Evolutionary conservation across 2,329 filamentous ascomycete genomes (phyloP), one percentile per base, ranked within the genome.

Genomic region (Cordyceps tenuipes): DNA sequence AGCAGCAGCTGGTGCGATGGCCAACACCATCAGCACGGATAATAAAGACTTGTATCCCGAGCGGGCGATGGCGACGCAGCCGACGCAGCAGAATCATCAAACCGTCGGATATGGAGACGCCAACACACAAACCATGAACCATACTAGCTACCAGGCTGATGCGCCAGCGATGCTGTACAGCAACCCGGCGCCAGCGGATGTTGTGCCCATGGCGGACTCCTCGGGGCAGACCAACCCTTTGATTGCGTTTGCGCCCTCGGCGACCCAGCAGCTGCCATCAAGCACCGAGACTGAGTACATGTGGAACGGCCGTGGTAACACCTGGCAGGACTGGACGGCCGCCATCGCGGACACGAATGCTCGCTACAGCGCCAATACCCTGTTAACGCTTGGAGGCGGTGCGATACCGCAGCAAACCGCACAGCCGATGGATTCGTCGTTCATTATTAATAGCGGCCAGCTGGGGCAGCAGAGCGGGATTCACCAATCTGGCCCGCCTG

Each of bases 251-350:
- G 71, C 71, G 2, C 71, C 74, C 2, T 73, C 76, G 59, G 66
- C 74, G 3, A 66, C 71, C 5, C 75, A 75, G 51, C 70, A 69
- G n/a, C 65, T 70, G n/a, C 57, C 64, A n/a, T 47, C 64, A 7
- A 65, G 69, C 34, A 62, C 67, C 7, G 49, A 64, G 0, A 57
- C 68, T 5, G 69, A 71, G n/a, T 67, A 68, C 62, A 68, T 73
- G 63, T 75, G 69, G 72, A 69, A 69, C 41, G 63, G 63, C 12
- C 67, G 70, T 3, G 73, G 72, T 8, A 82, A 77, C 62, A 73
- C 78, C 0, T 83, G 80, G 80, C 75, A 80, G 17, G 77, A 82
- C 68, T 83, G 81, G 81, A 78, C 79, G 9, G 73, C 76, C 0
- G 78, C 79, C 57, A 77, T 83, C 31, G 74, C 76, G 39, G 76